Conservation (phyloP, 352 stramenopile genomes). For the Globisporangium recalcitrans region DNA sequence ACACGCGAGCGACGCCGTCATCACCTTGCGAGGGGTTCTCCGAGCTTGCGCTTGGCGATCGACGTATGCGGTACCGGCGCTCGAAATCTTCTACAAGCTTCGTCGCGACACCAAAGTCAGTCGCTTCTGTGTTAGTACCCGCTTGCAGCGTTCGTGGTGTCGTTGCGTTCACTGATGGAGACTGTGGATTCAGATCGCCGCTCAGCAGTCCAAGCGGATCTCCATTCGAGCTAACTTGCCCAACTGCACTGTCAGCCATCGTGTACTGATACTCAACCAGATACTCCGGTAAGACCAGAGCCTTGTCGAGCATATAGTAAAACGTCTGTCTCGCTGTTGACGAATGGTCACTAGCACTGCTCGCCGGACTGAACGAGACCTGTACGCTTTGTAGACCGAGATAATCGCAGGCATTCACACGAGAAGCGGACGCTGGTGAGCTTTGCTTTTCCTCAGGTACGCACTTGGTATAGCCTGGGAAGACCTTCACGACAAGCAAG, state of each 20-base stretch:
- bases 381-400: constrained; percentile 55
- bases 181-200: background rate
- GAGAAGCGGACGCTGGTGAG: background rate
- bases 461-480: constrained; percentile 63
- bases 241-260: background rate
- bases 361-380: constrained; percentile 13
- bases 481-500: constrained; percentile 80
- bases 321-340: constrained; percentile 45
- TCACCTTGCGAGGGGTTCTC: constrained; percentile 10
- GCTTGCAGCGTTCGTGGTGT: constrained; percentile 4
- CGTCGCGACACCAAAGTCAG: constrained; percentile 24
- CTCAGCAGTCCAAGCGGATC: background rate
- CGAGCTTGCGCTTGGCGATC: constrained; percentile 25
- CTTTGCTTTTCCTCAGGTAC: constrained; percentile 16
- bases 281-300: constrained; percentile 79
- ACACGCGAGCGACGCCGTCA: constrained; percentile 24
- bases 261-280: constrained; percentile 81
- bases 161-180: background rate
- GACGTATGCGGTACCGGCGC: constrained; percentile 44
- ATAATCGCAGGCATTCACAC: constrained; percentile 26
- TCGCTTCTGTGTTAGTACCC: constrained; percentile 15
- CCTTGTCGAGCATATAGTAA: constrained; percentile 81
- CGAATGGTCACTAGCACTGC: background rate
- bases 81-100: constrained; percentile 53
- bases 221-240: background rate